These are phyloP conservation scores for Coffea eugenioides DNA, from an alignment of 257 asterid species.

Conservation along the genomic window DNA sequence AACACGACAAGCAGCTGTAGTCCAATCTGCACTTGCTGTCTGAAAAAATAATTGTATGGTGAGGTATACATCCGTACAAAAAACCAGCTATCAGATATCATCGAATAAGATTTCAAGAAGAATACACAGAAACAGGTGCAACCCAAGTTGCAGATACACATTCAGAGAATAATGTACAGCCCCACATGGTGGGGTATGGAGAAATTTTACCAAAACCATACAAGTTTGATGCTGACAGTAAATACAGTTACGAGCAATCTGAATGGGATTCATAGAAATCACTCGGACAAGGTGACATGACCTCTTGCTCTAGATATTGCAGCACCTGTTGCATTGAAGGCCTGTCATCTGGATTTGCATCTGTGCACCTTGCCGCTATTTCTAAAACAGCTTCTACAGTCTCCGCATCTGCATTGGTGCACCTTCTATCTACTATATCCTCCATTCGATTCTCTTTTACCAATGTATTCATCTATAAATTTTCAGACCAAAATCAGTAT, in stretches of 20 bases:
- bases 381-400: constrained; percentile 83
- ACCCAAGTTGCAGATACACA: constrained; percentile 10
- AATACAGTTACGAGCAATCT: constrained; percentile 50
- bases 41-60: no score
- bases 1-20: no score
- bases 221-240: background rate
- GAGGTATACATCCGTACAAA: no score
- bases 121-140: constrained; percentile 16
- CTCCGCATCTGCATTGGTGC: constrained; percentile 69
- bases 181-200: background rate
- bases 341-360: constrained; percentile 76
- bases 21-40: no score
- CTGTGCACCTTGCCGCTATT: constrained; percentile 84
- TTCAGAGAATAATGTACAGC: background rate
- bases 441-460: constrained; percentile 62
- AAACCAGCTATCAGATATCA: background rate
- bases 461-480: constrained; percentile 67
- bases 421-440: constrained; percentile 65
- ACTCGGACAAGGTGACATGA: constrained; percentile 81
- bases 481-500: background rate
- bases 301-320: constrained; percentile 91
- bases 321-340: constrained; percentile 89
- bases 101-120: background rate
- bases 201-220: background rate
- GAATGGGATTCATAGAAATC: constrained; percentile 86